Conservation (phyloP, 371 early-diverging fungal genomes). For the Lichtheimia ramosa region DNA sequence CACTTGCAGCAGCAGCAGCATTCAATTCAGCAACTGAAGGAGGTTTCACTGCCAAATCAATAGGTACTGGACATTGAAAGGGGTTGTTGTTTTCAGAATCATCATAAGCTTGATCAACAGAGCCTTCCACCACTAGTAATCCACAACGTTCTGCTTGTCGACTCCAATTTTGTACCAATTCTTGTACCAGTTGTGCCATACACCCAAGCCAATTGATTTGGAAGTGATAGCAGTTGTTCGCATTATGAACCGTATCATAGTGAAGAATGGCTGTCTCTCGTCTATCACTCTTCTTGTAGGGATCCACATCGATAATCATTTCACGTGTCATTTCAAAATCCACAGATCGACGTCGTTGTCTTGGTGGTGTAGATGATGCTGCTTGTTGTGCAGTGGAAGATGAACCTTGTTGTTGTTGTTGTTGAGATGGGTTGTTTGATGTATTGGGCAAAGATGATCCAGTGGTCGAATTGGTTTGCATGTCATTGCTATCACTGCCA, state of each 20-base stretch:
- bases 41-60: slow-evolving; percentile 66
- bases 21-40: slow-evolving; percentile 55
- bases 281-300: slow-evolving; percentile 69
- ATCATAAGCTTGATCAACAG: slow-evolving; percentile 77
- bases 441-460: too few species aligned
- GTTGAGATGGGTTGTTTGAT: too few species aligned
- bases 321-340: slow-evolving; percentile 56
- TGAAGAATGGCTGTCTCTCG: slow-evolving; percentile 87
- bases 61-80: slow-evolving; percentile 80
- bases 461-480: not conserved
- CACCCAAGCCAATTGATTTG: slow-evolving; percentile 96
- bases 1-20: slow-evolving; percentile 6
- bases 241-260: slow-evolving; percentile 89
- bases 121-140: slow-evolving; percentile 88
- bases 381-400: not conserved
- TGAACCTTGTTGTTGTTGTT: not conserved
- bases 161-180: slow-evolving; percentile 83
- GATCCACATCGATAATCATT: slow-evolving; percentile 81
- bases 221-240: slow-evolving; percentile 87
- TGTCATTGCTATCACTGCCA: not conserved
- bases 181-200: slow-evolving; percentile 88
- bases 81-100: slow-evolving; percentile 80
- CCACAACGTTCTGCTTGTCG: slow-evolving; percentile 88
- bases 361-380: not conserved
- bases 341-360: not conserved